These are phyloP conservation scores for Candida xyloterini DNA, from an alignment of 805 yeast genomes.

Conservation along the genomic window DNA sequence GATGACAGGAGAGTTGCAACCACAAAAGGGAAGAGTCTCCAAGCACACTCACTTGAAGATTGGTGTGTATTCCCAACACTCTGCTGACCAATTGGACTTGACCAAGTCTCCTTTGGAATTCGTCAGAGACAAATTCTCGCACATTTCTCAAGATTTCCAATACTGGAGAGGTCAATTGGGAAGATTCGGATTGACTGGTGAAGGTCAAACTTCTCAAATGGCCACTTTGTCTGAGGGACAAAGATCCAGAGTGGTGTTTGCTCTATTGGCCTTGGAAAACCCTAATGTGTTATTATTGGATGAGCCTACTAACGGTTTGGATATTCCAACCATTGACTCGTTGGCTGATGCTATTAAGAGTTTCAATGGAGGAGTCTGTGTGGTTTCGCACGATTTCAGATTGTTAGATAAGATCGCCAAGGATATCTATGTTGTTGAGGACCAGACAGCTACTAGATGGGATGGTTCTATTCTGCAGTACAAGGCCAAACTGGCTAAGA, in stretches of 20 bases:
- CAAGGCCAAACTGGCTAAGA: slow-evolving; percentile 91
- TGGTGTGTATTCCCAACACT: slow-evolving; percentile 98
- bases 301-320: slow-evolving; percentile 99
- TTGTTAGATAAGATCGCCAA: slow-evolving; percentile 94
- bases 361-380: slow-evolving; percentile 97
- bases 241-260: slow-evolving; percentile 98
- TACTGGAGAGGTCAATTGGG: slow-evolving; percentile 98
- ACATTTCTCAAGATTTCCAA: slow-evolving; percentile 95
- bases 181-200: slow-evolving; percentile 97
- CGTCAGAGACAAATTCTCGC: slow-evolving; percentile 89
- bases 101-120: slow-evolving; percentile 94
- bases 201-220: slow-evolving; percentile 97
- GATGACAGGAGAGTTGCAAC: slow-evolving; percentile 91
- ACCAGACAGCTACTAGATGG: slow-evolving; percentile 96
- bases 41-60: slow-evolving; percentile 96
- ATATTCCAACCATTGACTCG: slow-evolving; percentile 97
- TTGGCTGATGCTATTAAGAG: slow-evolving; percentile 93
- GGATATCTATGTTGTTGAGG: slow-evolving; percentile 94
- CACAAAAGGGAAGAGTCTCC: slow-evolving; percentile 93
- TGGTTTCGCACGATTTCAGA: slow-evolving; percentile 98
- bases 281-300: slow-evolving; percentile 94
- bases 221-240: slow-evolving; percentile 98
- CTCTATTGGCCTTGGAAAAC: slow-evolving; percentile 88
- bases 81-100: slow-evolving; percentile 95
- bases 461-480: slow-evolving; percentile 86